These are phyloP conservation scores for Trichophyton verrucosum DNA, from an alignment of 2,329 filamentous ascomycete genomes.

Conservation along the genomic window DNA sequence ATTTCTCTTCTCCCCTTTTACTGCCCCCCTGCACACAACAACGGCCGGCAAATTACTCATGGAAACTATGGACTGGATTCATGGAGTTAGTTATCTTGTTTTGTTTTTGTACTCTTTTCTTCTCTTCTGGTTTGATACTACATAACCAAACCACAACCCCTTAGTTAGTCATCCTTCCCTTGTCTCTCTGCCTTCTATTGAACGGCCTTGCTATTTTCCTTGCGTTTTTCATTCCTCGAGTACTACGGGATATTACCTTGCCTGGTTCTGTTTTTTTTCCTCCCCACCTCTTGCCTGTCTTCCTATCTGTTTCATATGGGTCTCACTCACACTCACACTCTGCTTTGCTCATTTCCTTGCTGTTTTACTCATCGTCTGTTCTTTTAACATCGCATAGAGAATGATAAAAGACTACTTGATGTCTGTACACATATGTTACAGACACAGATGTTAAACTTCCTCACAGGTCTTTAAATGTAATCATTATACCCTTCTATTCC, in stretches of 20 bases:
- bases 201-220: background rate
- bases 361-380: background rate
- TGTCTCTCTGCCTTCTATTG: background rate
- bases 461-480: background rate
- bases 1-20: background rate
- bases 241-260: background rate
- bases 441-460: background rate
- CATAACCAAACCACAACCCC: background rate
- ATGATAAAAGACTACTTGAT: background rate
- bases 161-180: background rate
- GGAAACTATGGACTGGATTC: slow-evolving; percentile 2
- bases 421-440: background rate
- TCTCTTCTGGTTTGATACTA: background rate
- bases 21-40: background rate
- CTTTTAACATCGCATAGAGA: background rate
- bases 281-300: background rate
- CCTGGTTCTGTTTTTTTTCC: background rate
- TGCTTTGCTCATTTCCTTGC: background rate
- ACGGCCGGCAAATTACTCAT: too few relatives aligned
- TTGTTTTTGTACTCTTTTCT: too few relatives aligned
- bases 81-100: background rate
- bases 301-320: background rate
- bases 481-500: too few relatives aligned
- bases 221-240: too few relatives aligned
- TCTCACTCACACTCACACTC: background rate